Evolutionary conservation across 169 alveolate species (phyloP), one percentile per base, ranked within the genome.

Genomic region (Prorocentrum cordatum): DNA sequence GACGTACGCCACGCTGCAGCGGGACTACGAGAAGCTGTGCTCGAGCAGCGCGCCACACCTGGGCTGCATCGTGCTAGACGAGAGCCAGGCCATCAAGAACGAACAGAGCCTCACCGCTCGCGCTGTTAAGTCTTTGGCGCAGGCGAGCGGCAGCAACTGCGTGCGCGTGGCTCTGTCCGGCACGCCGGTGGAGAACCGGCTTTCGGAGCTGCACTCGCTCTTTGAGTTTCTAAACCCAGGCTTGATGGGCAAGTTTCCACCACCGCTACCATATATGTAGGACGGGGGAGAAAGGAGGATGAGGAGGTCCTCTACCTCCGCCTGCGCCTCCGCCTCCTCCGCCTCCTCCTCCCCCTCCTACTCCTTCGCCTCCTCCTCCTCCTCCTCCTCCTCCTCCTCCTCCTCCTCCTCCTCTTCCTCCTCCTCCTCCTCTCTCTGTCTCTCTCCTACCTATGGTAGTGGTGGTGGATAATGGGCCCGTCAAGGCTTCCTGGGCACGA

Each of bases 221-320:
- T 75, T 75, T 7, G 86, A 75, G 86, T 75, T 75, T 54, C 58
- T 75, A 27, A 75, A 75, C 66, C 86, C 86, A 7, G 86, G 86
- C 26, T 75, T 75, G n/a, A 16, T 75, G 22, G 86, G 86, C 7
- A 58, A n/a, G n/a, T n/a, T n/a, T n/a, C n/a, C n/a, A n/a, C n/a
- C n/a, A n/a, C n/a, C n/a, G n/a, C n/a, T n/a, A n/a, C n/a, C n/a
- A n/a, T n/a, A n/a, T n/a, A n/a, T n/a, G n/a, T n/a, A n/a, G n/a
- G n/a, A n/a, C n/a, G n/a, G n/a, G n/a, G n/a, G n/a, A n/a, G n/a
- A n/a, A n/a, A n/a, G n/a, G n/a, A n/a, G n/a, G n/a, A n/a, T n/a
- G n/a, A n/a, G n/a, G n/a, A n/a, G n/a, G n/a, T n/a, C n/a, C n/a
- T n/a, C n/a, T n/a, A n/a, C n/a, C n/a, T n/a, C n/a, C n/a, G n/a